Base-by-base conservation (phyloP, 2,329 filamentous ascomycete species). In the Ophiobolus disseminans region DNA sequence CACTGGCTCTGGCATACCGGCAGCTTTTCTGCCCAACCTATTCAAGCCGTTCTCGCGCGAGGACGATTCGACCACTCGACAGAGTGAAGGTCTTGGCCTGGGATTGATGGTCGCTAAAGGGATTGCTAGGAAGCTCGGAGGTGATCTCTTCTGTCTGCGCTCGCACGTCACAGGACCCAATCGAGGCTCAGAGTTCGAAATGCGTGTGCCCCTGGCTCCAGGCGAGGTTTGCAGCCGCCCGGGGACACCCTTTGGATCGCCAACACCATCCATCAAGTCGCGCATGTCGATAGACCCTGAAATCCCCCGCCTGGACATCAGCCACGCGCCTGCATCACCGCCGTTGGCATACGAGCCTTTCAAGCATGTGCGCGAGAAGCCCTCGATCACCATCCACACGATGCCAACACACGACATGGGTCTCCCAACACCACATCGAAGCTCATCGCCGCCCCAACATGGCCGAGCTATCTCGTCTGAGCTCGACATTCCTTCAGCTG, bases 81-180 rank as follows among this genome's bases (percentile, higher is more conserved):
- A 82, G 52, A 86, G 82, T 63, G 87, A 90, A 67, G 87, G 87
- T 0, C 75, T 89, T 3, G 87, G 87, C 0, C 75, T 90, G 5
- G 86, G 87, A 21, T 73, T 90, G 9, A 78, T 89, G 63, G 87
- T 89, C n/a, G 87, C 86, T 1, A 89, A 89, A 70, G 86, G 86
- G 3, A 77, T 89, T 36, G 84, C 86, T 4, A 79, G 86, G 44
- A 87, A 86, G 65, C 80, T 89, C 46, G 85, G 86, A 20, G 87
- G 87, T 13, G 86, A 89, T 68, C 73, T 90, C 16, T 80, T 82
- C 41, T 84, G 86, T 57, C 78, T 85, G 32, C 79, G 81, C 40
- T 87, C 87, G 4, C 81, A 84, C 23, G 86, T 85, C 0, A 75
- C 79, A 7, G 86, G 85, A 0, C 80, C 83, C 8, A 70, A 77